phyloP scores from a whole-genome alignment of 768 basidiomycete genomes.

The Suillus alpinus region DNA sequence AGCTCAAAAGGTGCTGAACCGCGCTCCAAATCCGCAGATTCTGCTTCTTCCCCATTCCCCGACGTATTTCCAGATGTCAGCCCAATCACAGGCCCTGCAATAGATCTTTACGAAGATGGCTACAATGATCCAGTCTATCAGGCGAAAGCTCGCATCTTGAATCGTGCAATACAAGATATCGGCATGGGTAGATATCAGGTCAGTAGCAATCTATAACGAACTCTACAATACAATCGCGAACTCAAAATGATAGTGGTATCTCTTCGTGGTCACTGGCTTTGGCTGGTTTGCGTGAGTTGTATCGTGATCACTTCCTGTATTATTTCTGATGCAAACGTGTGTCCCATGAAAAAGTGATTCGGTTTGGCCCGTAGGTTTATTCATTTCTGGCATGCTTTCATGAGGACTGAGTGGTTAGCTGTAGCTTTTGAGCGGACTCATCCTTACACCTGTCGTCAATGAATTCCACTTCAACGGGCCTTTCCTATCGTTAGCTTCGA shows the following conservation, averaged over 20 bases:
- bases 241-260: conserved; percentile 28
- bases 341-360: conserved; percentile 18
- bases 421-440: conserved; percentile 42
- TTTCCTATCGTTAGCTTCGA: conserved; percentile 48
- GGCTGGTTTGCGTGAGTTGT: conserved; percentile 40
- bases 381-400: background rate
- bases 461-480: conserved; percentile 50
- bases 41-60: background rate
- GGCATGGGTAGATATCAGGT: conserved; percentile 60
- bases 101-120: conserved; percentile 33
- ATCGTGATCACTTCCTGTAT: background rate
- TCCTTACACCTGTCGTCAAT: conserved; percentile 44
- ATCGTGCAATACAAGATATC: conserved; percentile 47
- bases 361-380: conserved; percentile 35
- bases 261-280: conserved; percentile 39
- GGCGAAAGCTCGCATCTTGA: conserved; percentile 47
- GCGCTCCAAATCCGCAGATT: background rate
- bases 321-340: background rate
- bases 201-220: conserved; percentile 1
- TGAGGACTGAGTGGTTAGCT: background rate
- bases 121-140: conserved; percentile 46
- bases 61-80: background rate
- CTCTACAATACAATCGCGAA: too few relatives aligned
- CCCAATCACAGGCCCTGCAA: background rate
- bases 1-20: background rate